Conservation (phyloP, 805 yeast species). For the Lachancea kluyveri region DNA sequence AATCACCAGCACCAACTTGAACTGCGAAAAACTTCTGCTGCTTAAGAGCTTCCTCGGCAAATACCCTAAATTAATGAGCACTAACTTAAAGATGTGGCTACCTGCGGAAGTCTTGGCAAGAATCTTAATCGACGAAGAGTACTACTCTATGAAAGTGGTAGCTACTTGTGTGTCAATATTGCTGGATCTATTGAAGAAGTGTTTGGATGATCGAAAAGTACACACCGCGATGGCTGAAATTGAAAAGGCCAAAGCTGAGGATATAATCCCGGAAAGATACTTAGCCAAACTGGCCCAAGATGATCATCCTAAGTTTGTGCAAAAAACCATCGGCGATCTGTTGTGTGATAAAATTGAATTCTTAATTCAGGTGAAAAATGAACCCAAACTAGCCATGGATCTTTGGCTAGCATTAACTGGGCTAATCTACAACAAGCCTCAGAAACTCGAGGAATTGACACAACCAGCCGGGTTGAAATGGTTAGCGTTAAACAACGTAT, state of each 20-base stretch:
- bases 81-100: slow-evolving; percentile 18
- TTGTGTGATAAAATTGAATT: slow-evolving; percentile 14
- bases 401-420: slow-evolving; percentile 27
- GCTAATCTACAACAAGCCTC: slow-evolving; percentile 16
- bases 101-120: slow-evolving; percentile 23
- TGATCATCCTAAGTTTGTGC: neutral
- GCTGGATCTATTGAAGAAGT: slow-evolving; percentile 21
- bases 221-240: neutral
- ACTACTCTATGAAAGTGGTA: slow-evolving; percentile 13
- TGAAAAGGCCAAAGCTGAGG: slow-evolving; percentile 1
- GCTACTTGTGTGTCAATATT: slow-evolving; percentile 17
- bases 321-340: slow-evolving; percentile 14
- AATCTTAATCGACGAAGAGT: slow-evolving; percentile 17
- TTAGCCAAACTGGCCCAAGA: slow-evolving; percentile 2
- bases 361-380: slow-evolving; percentile 13
- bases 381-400: slow-evolving; percentile 24
- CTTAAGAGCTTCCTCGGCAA: slow-evolving; percentile 19
- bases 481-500: slow-evolving; percentile 17
- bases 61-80: slow-evolving; percentile 20
- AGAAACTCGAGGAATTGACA: slow-evolving; percentile 7
- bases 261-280: slow-evolving; percentile 12
- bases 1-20: slow-evolving; percentile 21
- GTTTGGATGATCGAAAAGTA: slow-evolving; percentile 10
- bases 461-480: slow-evolving; percentile 11
- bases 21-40: slow-evolving; percentile 21